Base-by-base conservation (phyloP, 257 asterid species). In the Prunella vulgaris region DNA sequence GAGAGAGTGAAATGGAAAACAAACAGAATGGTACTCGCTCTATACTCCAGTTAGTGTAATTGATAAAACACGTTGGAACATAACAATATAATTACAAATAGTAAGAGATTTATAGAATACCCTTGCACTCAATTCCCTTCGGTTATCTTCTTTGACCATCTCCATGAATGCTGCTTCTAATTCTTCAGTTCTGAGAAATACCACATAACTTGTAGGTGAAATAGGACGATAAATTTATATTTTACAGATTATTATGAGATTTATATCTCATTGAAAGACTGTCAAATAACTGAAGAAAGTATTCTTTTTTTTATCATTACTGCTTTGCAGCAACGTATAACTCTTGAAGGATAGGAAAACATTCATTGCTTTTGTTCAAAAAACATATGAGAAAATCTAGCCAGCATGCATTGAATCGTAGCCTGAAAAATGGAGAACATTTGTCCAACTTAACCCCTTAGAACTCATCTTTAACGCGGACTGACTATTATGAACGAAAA, bases 121-220 rank as follows among this genome's bases (percentile, higher is more conserved):
- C 93, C 88, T 85, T 49, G 95, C 96, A 77, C 86, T 84, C 72
- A 92, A 71, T 81, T 90, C 87, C 76, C 92, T 89, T 61, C 96
- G 82, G 76, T 92, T 90, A 78, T 92, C 98, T 79, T 86, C 85
- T 76, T 80, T 66, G 78, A 86, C 97, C 77, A 89, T 80, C 84
- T 92, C 98, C 95, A 92, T 79, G 27, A 92, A 84, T 30, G 98
- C 98, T 17, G 92, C 82, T 85, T 92, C 98, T 82, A 92, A 77
- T 76, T 92, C 98, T 77, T 92, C 98, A 54, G 92, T 90, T 84
- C 98, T 89, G 5, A 52, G 21, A 52, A 51, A 52, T 28, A 52
- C 22, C 28, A 49, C 17, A 73, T 21, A 15, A 53, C 25, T 25
- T 70, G 74, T 42, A n/a, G 69, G 62, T 58, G 27, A 37, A 9